Percentiles rank a stretch among this genome's conserved stretches.
Evolutionary conservation across 176 grass and related monocot genomes (phyloP).

Genomic region (Pharus latifolius): DNA sequence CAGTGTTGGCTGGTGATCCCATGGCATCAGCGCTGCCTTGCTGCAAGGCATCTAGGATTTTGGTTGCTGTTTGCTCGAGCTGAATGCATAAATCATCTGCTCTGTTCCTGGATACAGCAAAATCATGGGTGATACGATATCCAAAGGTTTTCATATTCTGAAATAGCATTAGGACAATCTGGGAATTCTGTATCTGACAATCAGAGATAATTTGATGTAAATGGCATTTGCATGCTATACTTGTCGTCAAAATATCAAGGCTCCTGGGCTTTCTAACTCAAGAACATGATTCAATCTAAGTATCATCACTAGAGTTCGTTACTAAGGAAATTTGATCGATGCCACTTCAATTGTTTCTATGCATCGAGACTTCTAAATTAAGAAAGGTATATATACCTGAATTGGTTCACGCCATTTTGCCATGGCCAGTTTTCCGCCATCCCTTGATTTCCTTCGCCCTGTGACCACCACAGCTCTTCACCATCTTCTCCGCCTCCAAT

Average conservation of each 20-base stretch:
- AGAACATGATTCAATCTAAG: too few species aligned
- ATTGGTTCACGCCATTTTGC: neutral
- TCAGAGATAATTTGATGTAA: neutral
- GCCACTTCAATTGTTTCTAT: too few species aligned
- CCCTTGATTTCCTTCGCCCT: neutral
- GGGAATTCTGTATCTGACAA: neutral
- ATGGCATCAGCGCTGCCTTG: neutral
- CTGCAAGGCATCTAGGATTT: conserved; percentile 3
- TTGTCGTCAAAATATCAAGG: too few species aligned
- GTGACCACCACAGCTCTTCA: conserved; percentile 49
- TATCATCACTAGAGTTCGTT: neutral
- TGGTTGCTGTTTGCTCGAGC: conserved; percentile 22
- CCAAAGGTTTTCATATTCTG: neutral
- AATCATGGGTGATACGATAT: neutral
- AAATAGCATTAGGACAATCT: neutral
- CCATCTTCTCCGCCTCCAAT: conserved; percentile 10
- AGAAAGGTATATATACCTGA: too few species aligned
- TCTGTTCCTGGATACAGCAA: conserved; percentile 21
- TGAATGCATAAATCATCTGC: conserved; percentile 5
- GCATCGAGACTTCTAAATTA: too few species aligned
- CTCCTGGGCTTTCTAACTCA: too few species aligned
- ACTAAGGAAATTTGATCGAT: neutral
- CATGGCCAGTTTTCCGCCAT: conserved; percentile 9
- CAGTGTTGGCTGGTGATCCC: neutral
- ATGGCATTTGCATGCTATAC: too few species aligned